Base-by-base conservation (phyloP, 108 stramenopile species). In the Fragilaria radians region DNA sequence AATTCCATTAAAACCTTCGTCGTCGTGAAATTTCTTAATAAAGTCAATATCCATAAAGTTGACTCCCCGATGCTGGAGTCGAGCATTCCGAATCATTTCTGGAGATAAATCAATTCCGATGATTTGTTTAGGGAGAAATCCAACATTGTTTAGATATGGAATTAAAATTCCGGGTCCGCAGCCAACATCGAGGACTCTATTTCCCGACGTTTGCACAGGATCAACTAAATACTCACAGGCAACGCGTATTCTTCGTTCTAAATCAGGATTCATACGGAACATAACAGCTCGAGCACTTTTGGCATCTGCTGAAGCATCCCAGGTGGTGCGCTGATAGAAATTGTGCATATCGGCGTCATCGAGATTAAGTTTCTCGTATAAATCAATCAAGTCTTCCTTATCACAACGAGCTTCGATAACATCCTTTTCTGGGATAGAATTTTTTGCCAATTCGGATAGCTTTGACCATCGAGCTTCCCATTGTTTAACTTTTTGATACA, bases 291-390 rank as follows among this genome's bases (percentile, higher is more conserved):
- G 54, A 2, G 72, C 78, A 22, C 77, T 79, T 52, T 87, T 87
- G 30, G 86, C 86, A 74, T 83, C 82, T 14, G 86, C 86, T 26
- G 68, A 70, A n/a, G 86, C 86, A 76, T 87, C 80, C 86, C 86
- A 87, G 1, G 86, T 87, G 21, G 68, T 59, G 30, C 54, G 59
- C 74, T 87, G 86, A 42, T 76, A 76, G 3, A 76, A 19, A 52
- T 83, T 83, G 52, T 83, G 86, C 1, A 87, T 46, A 57, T 87
- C 78, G 5, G 57, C 61, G 26, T 66, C 73, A 5, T 56, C 17
- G 4, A 72, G 30, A 21, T 54, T 42, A 46, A 82, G 64, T 28
- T 76, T 70, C 21, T 57, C 32, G 49, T 68, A 65, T 14, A 81
- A 25, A n/a, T 54, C 19, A n/a, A 77, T 52, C 32, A 83, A 61